Percentiles rank a stretch among this genome's conserved stretches.
phyloP scores from a whole-genome alignment of 192 early-diverging fungal species.

The Pilobolus umbonatus region DNA sequence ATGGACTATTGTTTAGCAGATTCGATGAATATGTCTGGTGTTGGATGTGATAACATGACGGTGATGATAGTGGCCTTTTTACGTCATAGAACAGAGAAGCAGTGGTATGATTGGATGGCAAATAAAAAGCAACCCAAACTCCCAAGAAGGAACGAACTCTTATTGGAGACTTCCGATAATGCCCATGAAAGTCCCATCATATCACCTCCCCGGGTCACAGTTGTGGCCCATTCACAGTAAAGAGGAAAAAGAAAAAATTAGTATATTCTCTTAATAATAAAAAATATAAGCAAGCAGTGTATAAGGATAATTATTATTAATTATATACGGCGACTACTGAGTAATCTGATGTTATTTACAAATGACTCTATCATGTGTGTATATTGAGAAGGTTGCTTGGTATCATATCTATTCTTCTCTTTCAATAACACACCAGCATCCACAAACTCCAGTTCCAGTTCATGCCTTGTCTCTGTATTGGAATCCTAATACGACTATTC shows the following conservation, averaged over 20 bases:
- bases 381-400: conserved; percentile 57
- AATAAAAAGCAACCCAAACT: background rate
- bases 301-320: too few relatives aligned
- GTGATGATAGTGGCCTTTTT: conserved; percentile 87
- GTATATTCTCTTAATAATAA: background rate
- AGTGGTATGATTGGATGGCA: conserved; percentile 63
- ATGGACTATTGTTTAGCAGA: conserved; percentile 89
- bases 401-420: conserved; percentile 60
- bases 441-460: conserved; percentile 81
- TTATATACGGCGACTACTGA: conserved; percentile 39
- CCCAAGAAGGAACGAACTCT: background rate
- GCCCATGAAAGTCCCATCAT: too few relatives aligned
- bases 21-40: conserved; percentile 79
- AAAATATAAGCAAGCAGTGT: too few relatives aligned
- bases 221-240: too few relatives aligned
- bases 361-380: conserved; percentile 67
- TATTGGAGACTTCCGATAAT: too few relatives aligned
- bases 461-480: conserved; percentile 62
- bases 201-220: too few relatives aligned
- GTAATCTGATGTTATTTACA: conserved; percentile 72
- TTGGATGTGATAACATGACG: conserved; percentile 99
- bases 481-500: conserved; percentile 28
- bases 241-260: background rate
- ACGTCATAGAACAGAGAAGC: conserved; percentile 62
- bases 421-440: conserved; percentile 45